Base-by-base conservation (phyloP, 169 alveolate species). In the Babesia ovata region DNA sequence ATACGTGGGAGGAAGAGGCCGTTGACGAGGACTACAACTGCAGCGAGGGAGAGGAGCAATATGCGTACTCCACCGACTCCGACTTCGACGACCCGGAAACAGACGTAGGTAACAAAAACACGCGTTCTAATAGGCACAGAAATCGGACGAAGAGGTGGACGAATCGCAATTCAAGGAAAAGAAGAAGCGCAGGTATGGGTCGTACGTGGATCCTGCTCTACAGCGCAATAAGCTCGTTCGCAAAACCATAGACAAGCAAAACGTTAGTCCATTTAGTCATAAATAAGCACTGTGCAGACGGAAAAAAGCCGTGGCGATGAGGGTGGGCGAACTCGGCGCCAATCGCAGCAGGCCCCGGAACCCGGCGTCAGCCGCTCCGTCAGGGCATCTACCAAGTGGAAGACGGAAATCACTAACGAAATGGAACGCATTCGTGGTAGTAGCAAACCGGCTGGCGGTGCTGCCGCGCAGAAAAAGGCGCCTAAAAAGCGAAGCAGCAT, bases 1-100 rank as follows among this genome's bases (percentile, higher is more conserved):
- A 78, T 44, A 92, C 95, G 8, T 92, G 96, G 96, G 94, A 84
- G 33, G 96, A 92, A 67, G 96, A 92, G 67, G 92, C 81, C 45
- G 91, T 79, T 12, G 96, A 92, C 57, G 94, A 84, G 67, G 96
- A 92, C 52, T 92, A 92, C 87, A 91, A 87, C 56, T 86, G 94
- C 86, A 86, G 93, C 46, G 96, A 92, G 63, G 96, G 94, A 8
- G 96, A 92, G 69, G 95, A 86, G 48, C 92, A 83, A 62, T 92
- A 92, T 75, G 90, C 75, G 39, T 93, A 88, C 79, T 60, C 86
- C 21, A 86, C 93, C n/a, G 95, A 88, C 39, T 90, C 95, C 24
- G 95, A 91, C 65, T 92, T 91, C 56, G 95, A 89, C 67, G 93
- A 85, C 78, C 89, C 90, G 53, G 90, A 83, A 50, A 72, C 78